Evolutionary conservation across 2,329 filamentous ascomycete genomes (phyloP).

Genomic region (Sordariomycetes sp.): DNA sequence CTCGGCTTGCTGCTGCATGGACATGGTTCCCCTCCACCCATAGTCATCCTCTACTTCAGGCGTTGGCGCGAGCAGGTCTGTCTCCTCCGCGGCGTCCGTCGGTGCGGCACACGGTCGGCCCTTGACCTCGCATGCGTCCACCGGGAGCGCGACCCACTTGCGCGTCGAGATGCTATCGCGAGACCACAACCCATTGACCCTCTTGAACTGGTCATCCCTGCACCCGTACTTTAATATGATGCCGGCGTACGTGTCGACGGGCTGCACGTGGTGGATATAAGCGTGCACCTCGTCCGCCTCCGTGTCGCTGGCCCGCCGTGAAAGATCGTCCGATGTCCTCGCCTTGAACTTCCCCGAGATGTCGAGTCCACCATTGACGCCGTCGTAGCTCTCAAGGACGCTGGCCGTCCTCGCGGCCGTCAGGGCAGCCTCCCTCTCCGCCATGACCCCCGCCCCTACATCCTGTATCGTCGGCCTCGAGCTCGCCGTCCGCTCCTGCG

Average conservation of each 20-base stretch:
- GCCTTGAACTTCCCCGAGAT: slow-evolving; percentile 45
- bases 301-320: slow-evolving; percentile 9
- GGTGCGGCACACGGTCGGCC: slow-evolving; percentile 54
- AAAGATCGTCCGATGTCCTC: slow-evolving; percentile 53
- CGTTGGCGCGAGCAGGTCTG: slow-evolving; percentile 38
- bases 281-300: slow-evolving; percentile 66
- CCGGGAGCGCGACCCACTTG: slow-evolving; percentile 69
- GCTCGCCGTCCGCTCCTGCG: slow-evolving; percentile 9
- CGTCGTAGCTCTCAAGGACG: slow-evolving; percentile 46
- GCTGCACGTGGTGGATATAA: slow-evolving; percentile 77
- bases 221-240: slow-evolving; percentile 86
- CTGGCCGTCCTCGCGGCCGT: slow-evolving; percentile 43
- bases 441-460: slow-evolving; percentile 39
- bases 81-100: slow-evolving; percentile 18
- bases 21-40: slow-evolving; percentile 1
- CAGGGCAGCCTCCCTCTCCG: slow-evolving; percentile 38
- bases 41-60: slow-evolving; percentile 18
- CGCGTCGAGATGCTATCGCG: slow-evolving; percentile 81
- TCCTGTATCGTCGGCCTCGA: slow-evolving; percentile 19
- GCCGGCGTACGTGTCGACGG: slow-evolving; percentile 78
- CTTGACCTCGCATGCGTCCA: slow-evolving; percentile 78
- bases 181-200: slow-evolving; percentile 88
- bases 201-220: slow-evolving; percentile 67
- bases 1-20: slow-evolving; percentile 16
- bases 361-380: slow-evolving; percentile 44